phyloP scores from a whole-genome alignment of 2,329 filamentous ascomycete species.

The Atkinsonella texensis region DNA sequence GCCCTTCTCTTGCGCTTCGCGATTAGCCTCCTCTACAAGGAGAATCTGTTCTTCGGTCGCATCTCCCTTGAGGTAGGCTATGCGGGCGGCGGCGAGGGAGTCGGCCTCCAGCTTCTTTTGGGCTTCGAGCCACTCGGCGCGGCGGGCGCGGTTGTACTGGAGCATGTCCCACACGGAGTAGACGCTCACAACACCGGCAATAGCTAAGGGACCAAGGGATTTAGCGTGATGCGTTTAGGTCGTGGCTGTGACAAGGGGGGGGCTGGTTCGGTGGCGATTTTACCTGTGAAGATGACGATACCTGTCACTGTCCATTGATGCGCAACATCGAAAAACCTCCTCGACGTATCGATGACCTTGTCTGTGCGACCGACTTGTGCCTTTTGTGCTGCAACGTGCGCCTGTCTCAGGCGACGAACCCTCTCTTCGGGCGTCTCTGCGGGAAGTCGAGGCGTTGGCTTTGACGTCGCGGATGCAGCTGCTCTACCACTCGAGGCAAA shows the following conservation, averaged over 20 bases:
- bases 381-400: constrained; percentile 53
- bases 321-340: constrained; percentile 41
- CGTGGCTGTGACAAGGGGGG: not conserved
- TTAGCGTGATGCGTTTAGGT: not conserved
- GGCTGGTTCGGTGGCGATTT: constrained; percentile 6
- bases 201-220: constrained; percentile 21
- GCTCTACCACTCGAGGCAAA: constrained; percentile 22
- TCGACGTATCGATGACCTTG: constrained; percentile 32
- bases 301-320: constrained; percentile 43
- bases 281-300: constrained; percentile 46
- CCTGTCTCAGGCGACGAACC: constrained; percentile 54
- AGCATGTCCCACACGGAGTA: constrained; percentile 53
- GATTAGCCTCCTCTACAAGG: constrained; percentile 46
- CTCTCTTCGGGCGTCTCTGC: constrained; percentile 57
- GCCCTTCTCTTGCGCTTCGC: constrained; percentile 31
- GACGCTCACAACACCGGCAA: constrained; percentile 42
- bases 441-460: constrained; percentile 19
- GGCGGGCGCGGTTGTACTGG: constrained; percentile 46
- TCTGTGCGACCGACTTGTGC: constrained; percentile 43
- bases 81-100: constrained; percentile 42
- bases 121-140: constrained; percentile 44
- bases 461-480: constrained; percentile 12
- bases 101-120: constrained; percentile 42
- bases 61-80: constrained; percentile 47
- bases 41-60: constrained; percentile 43